phyloP scores from a whole-genome alignment of 169 alveolate species.

The Eimeria brunetti region DNA sequence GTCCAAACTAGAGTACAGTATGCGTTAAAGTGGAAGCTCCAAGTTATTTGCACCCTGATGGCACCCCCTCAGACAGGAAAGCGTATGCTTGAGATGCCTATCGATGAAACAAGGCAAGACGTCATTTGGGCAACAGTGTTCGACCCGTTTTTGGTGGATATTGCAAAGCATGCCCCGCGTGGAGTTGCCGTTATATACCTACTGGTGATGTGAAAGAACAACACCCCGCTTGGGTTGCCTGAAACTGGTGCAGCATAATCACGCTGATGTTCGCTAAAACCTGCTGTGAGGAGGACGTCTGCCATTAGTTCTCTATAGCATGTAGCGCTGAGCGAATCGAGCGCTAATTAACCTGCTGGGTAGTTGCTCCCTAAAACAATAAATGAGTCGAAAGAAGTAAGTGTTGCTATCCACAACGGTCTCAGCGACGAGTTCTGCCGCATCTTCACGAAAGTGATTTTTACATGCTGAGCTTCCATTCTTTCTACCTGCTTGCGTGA shows the following conservation, averaged over 20 bases:
- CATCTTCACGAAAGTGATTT: background rate
- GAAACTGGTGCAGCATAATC: background rate
- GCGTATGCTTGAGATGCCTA: background rate
- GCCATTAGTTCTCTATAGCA: background rate
- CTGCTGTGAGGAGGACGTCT: background rate
- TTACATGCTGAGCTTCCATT: background rate
- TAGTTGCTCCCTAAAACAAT: background rate
- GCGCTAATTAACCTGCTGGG: background rate
- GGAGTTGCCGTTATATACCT: background rate
- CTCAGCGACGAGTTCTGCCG: background rate
- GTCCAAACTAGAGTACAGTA: background rate
- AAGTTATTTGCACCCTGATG: too few relatives aligned
- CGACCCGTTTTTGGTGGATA: background rate
- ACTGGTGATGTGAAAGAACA: background rate
- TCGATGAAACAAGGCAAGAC: background rate
- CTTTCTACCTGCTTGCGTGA: constrained; percentile 2
- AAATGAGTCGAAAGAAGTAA: background rate
- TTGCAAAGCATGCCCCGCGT: background rate
- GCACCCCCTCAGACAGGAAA: too few relatives aligned
- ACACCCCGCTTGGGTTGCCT: background rate
- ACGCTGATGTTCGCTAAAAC: background rate
- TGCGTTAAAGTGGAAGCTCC: background rate
- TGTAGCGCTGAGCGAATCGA: background rate
- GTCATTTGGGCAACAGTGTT: background rate
- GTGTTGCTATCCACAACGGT: background rate